Evolutionary conservation across 495 filamentous ascomycete genomes (phyloP).

Genomic region (Xylaria castorea): DNA sequence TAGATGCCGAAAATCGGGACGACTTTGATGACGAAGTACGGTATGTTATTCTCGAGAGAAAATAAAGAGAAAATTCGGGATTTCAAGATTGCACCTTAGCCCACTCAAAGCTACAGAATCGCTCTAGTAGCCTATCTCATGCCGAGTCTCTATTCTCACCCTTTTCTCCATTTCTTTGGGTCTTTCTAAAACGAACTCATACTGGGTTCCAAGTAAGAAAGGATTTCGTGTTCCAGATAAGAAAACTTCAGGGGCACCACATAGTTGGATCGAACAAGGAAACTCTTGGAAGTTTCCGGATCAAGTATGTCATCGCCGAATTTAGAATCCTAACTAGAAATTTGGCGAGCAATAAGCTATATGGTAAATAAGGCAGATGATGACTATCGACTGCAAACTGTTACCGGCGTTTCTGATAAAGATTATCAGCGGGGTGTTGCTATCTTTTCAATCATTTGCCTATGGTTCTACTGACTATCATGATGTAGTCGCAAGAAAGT

Average conservation of each 20-base stretch:
- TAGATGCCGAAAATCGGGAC: background rate
- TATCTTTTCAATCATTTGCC: background rate
- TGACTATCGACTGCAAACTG: background rate
- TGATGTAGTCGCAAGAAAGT: background rate
- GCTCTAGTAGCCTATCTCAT: background rate
- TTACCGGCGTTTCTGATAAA: too few species aligned
- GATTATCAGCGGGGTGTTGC: too few species aligned
- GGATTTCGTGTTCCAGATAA: background rate
- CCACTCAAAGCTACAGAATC: background rate
- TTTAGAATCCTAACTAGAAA: background rate
- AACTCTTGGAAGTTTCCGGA: background rate
- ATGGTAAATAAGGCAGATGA: background rate
- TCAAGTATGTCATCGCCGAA: background rate
- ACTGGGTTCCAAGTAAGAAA: too few species aligned
- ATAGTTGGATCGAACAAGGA: background rate
- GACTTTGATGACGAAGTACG: background rate
- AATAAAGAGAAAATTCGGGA: background rate
- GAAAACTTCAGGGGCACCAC: background rate
- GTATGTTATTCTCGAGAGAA: background rate
- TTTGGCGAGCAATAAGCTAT: background rate
- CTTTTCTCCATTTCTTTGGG: background rate
- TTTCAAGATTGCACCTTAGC: background rate
- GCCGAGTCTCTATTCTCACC: background rate
- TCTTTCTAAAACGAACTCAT: background rate
- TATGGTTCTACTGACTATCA: background rate